Conservation (phyloP, 2,329 filamentous ascomycete genomes). For the Ophidiomyces ophidiicola region DNA sequence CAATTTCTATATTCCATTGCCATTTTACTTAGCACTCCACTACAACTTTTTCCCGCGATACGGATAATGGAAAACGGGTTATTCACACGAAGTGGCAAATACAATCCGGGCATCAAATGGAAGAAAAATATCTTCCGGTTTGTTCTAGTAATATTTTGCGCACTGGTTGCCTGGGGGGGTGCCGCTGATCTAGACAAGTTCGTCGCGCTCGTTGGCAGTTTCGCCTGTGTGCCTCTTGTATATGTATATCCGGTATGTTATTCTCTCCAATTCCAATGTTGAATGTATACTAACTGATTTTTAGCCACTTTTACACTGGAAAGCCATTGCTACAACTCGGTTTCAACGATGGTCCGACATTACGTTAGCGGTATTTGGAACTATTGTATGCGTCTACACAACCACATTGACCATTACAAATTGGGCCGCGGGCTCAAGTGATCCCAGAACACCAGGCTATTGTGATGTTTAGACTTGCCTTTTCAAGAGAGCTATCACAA, state of each 20-base stretch:
- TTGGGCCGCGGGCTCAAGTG: slow-evolving; percentile 56
- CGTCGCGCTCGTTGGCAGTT: slow-evolving; percentile 88
- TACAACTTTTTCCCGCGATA: slow-evolving; percentile 96
- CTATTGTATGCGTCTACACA: slow-evolving; percentile 83
- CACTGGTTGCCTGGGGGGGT: slow-evolving; percentile 78
- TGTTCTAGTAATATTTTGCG: slow-evolving; percentile 76
- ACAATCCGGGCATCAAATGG: slow-evolving; percentile 98
- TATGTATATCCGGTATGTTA: slow-evolving; percentile 89
- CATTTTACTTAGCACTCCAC: slow-evolving; percentile 86
- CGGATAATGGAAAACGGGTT: slow-evolving; percentile 90
- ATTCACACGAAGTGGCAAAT: slow-evolving; percentile 89
- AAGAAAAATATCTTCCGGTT: slow-evolving; percentile 97
- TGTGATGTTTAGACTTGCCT: slow-evolving; percentile 38
- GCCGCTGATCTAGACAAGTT: slow-evolving; percentile 95
- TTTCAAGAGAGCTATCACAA: no score
- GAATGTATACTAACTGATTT: slow-evolving; percentile 10
- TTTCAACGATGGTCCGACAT: slow-evolving; percentile 63
- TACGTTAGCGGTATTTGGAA: slow-evolving; percentile 64
- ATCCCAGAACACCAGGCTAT: slow-evolving; percentile 46
- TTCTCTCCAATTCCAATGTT: background rate
- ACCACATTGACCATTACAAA: slow-evolving; percentile 74
- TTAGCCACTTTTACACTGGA: slow-evolving; percentile 81
- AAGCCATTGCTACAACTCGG: slow-evolving; percentile 57
- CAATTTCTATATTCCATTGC: slow-evolving; percentile 96
- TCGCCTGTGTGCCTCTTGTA: slow-evolving; percentile 92